Evolutionary conservation across 2,329 filamentous ascomycete genomes (phyloP).

Genomic region (Aspergillus neoniger): DNA sequence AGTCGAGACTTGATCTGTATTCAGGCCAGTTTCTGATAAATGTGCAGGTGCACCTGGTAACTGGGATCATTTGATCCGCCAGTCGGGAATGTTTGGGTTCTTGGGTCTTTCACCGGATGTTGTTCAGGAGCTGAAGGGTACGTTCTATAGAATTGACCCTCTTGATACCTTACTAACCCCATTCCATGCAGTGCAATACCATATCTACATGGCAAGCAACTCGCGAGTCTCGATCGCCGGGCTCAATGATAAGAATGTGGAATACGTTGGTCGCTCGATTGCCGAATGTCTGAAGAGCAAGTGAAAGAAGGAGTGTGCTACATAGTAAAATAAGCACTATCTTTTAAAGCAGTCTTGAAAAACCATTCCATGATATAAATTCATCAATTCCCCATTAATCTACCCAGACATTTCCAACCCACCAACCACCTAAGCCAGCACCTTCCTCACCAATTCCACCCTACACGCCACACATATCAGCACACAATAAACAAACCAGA

Average conservation of each 20-base stretch:
- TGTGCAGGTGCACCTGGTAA: conserved; percentile 76
- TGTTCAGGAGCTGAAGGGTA: conserved; percentile 41
- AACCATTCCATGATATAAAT: not conserved
- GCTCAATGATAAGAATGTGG: conserved; percentile 62
- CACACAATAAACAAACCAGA: not conserved
- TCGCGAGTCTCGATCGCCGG: conserved; percentile 95
- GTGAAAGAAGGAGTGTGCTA: not conserved
- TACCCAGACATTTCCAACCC: not conserved
- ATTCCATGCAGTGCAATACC: conserved; percentile 38
- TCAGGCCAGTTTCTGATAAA: conserved; percentile 47
- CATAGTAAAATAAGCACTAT: too few relatives aligned
- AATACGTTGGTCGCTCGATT: conserved; percentile 32
- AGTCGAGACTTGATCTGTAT: not conserved
- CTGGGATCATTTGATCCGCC: conserved; percentile 62
- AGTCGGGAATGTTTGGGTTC: conserved; percentile 98
- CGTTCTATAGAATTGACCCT: not conserved
- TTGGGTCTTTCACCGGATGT: conserved; percentile 50
- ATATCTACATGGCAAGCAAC: conserved; percentile 67
- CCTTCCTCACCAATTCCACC: not conserved
- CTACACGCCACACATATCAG: not conserved
- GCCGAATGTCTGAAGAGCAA: conserved; percentile 12
- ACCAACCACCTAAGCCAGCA: not conserved
- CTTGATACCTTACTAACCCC: not conserved
- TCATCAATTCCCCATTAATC: not conserved
- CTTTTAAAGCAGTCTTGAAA: not conserved